Conservation (phyloP, 176 grass and related monocot genomes). For the Aegilops longissima region DNA sequence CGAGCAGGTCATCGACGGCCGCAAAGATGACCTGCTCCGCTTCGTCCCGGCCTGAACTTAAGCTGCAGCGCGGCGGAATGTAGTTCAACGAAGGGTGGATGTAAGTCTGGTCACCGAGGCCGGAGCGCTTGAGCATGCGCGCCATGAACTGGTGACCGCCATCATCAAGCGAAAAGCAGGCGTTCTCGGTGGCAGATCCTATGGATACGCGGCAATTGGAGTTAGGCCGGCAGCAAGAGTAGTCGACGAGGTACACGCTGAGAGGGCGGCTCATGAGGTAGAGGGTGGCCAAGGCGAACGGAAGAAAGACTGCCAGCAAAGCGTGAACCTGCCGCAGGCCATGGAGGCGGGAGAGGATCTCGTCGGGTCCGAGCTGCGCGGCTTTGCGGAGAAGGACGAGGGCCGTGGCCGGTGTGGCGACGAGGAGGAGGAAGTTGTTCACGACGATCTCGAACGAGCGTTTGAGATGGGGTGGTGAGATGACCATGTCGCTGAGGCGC, state of each 20-base stretch:
- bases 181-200: not conserved
- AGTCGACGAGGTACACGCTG: not conserved
- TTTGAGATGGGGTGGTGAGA: not conserved
- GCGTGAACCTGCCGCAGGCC: not conserved
- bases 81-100: not conserved
- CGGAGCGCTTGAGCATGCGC: not conserved
- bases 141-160: not conserved
- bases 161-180: not conserved
- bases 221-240: not conserved
- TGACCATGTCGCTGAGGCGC: not conserved
- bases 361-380: not conserved
- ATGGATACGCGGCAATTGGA: not conserved
- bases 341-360: not conserved
- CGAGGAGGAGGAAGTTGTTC: not conserved
- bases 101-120: not conserved
- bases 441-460: not conserved
- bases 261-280: not conserved
- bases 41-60: too few relatives aligned
- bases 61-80: not conserved
- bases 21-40: too few relatives aligned
- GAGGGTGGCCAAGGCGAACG: not conserved
- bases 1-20: too few relatives aligned
- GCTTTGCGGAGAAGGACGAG: not conserved
- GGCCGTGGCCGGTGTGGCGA: not conserved
- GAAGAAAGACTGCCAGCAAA: not conserved